A percentile compares a stretch with the other conserved stretches of the same genome.
Evolutionary conservation across 177 flowering plant species (phyloP).

Genomic region (Vitis hybrid): DNA sequence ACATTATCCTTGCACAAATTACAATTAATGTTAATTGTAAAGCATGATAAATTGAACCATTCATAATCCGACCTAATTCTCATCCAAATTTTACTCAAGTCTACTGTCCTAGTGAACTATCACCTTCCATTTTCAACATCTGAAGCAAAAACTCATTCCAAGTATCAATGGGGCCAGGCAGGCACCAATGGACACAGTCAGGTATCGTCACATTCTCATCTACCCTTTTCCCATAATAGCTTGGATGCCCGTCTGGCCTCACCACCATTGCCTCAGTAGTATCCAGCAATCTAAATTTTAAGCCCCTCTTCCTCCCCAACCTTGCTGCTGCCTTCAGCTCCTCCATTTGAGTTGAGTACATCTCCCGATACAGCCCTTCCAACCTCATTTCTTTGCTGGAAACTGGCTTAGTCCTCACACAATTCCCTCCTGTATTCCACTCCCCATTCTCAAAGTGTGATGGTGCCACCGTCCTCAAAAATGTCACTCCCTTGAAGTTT

Average conservation of each 20-base stretch:
- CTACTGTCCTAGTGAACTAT: too few species aligned
- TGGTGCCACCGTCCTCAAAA: constrained; percentile 35
- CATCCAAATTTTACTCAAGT: too few species aligned
- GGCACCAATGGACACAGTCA: constrained; percentile 63
- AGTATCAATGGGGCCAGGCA: constrained; percentile 59
- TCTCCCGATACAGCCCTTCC: constrained; percentile 20
- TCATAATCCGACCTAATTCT: too few species aligned
- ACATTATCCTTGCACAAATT: too few species aligned
- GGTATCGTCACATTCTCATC: constrained; percentile 31
- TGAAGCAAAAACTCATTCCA: constrained; percentile 48
- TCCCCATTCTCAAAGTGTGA: constrained; percentile 40
- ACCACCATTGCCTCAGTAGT: constrained; percentile 32
- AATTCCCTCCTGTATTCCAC: constrained; percentile 43
- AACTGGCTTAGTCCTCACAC: constrained; percentile 34
- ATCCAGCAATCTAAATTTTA: constrained; percentile 39
- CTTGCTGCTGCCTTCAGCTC: constrained; percentile 33
- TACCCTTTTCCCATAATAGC: constrained; percentile 37
- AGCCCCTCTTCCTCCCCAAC: constrained; percentile 27
- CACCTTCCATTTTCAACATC: constrained; percentile 14
- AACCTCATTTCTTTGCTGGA: constrained; percentile 21
- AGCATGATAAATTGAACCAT: too few species aligned
- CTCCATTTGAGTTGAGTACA: constrained; percentile 35
- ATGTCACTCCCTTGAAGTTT: constrained; percentile 19
- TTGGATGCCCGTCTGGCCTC: constrained; percentile 67
- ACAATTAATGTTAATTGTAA: too few species aligned